phyloP scores from a whole-genome alignment of 805 yeast species.

The Teunomyces cretensis region DNA sequence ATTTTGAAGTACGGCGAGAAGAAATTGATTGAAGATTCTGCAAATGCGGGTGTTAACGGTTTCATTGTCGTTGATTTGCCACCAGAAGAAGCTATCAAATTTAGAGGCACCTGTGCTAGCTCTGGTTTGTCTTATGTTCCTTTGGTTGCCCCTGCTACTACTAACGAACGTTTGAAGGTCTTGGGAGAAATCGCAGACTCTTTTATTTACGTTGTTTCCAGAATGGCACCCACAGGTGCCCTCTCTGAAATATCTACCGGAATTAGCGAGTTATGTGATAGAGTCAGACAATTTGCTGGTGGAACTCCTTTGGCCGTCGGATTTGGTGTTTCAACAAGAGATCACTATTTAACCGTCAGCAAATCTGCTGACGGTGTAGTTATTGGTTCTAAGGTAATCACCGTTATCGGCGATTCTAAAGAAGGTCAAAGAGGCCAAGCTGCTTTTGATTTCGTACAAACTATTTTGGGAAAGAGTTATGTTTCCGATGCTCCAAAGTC shows the following conservation, averaged over 20 bases:
- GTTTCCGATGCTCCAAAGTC: conserved; percentile 26
- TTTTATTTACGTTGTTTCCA: conserved; percentile 91
- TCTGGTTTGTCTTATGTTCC: conserved; percentile 85
- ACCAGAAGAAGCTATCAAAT: conserved; percentile 93
- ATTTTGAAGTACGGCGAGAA: conserved; percentile 87
- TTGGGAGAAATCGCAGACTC: conserved; percentile 89
- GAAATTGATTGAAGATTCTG: conserved; percentile 73
- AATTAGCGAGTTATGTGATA: conserved; percentile 64
- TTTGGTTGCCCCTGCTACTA: conserved; percentile 93
- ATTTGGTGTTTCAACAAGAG: conserved; percentile 93
- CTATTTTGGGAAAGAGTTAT: conserved; percentile 61
- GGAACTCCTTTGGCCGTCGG: conserved; percentile 88
- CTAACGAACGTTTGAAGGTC: conserved; percentile 79
- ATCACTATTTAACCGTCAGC: conserved; percentile 81
- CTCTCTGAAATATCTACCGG: conserved; percentile 60
- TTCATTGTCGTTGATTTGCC: conserved; percentile 94
- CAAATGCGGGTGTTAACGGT: conserved; percentile 90
- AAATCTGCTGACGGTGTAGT: conserved; percentile 90
- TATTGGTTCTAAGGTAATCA: conserved; percentile 84
- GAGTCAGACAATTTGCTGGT: conserved; percentile 69
- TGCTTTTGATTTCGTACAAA: conserved; percentile 66
- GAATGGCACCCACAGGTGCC: conserved; percentile 98
- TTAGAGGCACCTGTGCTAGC: conserved; percentile 68
- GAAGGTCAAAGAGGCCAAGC: conserved; percentile 59
- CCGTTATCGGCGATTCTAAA: conserved; percentile 63